phyloP scores from a whole-genome alignment of 805 yeast species.

The Zygoascus biomembranicola region DNA sequence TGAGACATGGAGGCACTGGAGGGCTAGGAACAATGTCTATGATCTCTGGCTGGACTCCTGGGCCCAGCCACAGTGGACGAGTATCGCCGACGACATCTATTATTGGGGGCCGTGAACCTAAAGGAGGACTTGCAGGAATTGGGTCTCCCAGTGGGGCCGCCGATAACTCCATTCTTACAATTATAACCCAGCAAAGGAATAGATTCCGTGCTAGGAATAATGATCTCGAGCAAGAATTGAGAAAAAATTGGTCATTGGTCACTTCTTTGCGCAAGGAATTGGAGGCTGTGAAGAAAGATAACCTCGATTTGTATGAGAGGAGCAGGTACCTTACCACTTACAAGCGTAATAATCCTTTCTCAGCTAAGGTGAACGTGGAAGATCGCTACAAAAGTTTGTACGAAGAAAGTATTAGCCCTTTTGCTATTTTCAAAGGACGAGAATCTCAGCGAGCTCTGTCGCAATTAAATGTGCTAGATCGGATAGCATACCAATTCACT shows the following conservation, averaged over 20 bases:
- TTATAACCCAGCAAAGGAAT: slow-evolving; percentile 91
- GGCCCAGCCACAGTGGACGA: slow-evolving; percentile 29
- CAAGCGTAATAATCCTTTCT: slow-evolving; percentile 20
- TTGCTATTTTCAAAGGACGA: slow-evolving; percentile 68
- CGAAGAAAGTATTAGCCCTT: slow-evolving; percentile 74
- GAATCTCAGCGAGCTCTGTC: slow-evolving; percentile 72
- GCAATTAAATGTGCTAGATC: slow-evolving; percentile 66
- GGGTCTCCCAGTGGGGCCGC: background rate
- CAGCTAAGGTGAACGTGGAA: slow-evolving; percentile 30
- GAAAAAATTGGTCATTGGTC: slow-evolving; percentile 45
- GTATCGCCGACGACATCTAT: slow-evolving; percentile 31
- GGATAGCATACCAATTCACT: slow-evolving; percentile 65
- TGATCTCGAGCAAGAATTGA: slow-evolving; percentile 76
- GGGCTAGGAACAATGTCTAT: slow-evolving; percentile 24
- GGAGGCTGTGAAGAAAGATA: slow-evolving; percentile 58
- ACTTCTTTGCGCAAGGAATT: slow-evolving; percentile 59
- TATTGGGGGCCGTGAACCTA: slow-evolving; percentile 22
- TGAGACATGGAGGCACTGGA: slow-evolving; percentile 36
- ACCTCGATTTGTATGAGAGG: slow-evolving; percentile 70
- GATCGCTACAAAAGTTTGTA: slow-evolving; percentile 53
- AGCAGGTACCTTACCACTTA: slow-evolving; percentile 29
- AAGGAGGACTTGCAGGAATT: background rate
- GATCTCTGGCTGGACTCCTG: slow-evolving; percentile 27
- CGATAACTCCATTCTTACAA: slow-evolving; percentile 57
- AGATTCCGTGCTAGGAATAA: slow-evolving; percentile 76